Base-by-base conservation (phyloP, 2,329 filamentous ascomycete species). In the Aureobasidium namibiae region DNA sequence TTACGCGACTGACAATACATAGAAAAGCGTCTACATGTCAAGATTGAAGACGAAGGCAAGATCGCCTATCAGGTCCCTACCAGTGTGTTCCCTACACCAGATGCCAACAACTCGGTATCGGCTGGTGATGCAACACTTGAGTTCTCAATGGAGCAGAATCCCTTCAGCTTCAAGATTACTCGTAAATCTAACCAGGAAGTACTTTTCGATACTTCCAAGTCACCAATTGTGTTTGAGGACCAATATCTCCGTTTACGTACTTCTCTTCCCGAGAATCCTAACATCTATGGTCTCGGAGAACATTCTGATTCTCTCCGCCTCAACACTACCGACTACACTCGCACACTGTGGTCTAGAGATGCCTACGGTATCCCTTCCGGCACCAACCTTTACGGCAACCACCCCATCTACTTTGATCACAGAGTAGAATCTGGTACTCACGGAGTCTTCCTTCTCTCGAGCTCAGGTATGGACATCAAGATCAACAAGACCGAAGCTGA, bases 221-320 rank as follows among this genome's bases (percentile, higher is more conserved):
- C 82, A 3, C 76, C 78, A 13, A 74, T 94, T 11, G 76, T 94
- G 41, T 94, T 91, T 65, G 86, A 94, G 73, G 83, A 82, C 11
- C 88, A 94, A 70, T 92, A 90, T 66, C 72, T 92, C 21, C 82
- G 85, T 21, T 76, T 92, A 60, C 81, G 87, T 46, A 92, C 89
- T 2, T 81, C 78, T 61, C 76, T 94, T 14, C 88, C 89, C 0
- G 72, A 81, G 0, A 76, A 84, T 56, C 87, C 88, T 0, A 83
- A 87, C 65, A 74, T 94, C 4, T 94, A 92, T 68, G 89, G 89
- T 0, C 78, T 92, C 1, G 89, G 89, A 38, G 89, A 92, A 72
- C 87, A 90, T 69, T 85, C 82, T 2, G 88, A 92, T 65, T 77
- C 84, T 1, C 70, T 72, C 18, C 39, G 38, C 21, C 66, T 67